A percentile compares a stretch with the other conserved stretches of the same genome.
Evolutionary conservation across 148 eudicot genomes (phyloP).

Genomic region (Persicaria maculosa): DNA sequence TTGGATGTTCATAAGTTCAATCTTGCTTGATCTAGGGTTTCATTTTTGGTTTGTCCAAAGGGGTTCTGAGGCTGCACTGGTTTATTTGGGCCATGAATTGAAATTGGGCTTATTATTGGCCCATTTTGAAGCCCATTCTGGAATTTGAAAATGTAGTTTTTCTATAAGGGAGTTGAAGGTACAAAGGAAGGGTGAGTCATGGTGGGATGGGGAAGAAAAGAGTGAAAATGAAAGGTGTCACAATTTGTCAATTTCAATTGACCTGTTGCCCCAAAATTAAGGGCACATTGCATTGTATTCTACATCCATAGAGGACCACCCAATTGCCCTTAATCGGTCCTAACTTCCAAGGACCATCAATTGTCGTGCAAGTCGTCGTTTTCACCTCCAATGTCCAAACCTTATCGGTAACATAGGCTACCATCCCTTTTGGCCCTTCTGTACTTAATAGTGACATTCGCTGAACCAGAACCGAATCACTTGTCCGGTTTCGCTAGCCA

Average conservation of each 20-base stretch:
- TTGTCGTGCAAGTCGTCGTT: background rate
- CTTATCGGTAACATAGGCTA: too few species aligned
- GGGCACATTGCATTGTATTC: constrained; percentile 2
- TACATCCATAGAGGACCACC: constrained; percentile 4
- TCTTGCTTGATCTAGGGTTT: background rate
- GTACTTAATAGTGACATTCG: too few species aligned
- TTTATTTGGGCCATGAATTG: background rate
- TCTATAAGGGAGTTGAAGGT: background rate
- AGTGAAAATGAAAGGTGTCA: constrained; percentile 2
- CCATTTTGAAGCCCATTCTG: background rate
- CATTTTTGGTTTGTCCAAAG: background rate
- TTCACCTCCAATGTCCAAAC: background rate
- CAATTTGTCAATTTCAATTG: background rate
- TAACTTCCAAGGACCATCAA: background rate
- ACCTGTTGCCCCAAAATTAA: background rate
- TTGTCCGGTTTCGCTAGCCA: too few species aligned
- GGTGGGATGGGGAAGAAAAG: background rate
- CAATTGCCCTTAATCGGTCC: background rate
- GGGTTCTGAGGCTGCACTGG: too few species aligned
- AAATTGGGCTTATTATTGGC: background rate
- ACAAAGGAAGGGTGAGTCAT: background rate
- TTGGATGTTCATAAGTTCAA: background rate
- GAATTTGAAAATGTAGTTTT: background rate
- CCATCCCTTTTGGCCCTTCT: too few species aligned
- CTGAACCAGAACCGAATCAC: too few species aligned